Base-by-base conservation (phyloP, 2,329 filamentous ascomycete genomes). In the Gremmenia infestans region DNA sequence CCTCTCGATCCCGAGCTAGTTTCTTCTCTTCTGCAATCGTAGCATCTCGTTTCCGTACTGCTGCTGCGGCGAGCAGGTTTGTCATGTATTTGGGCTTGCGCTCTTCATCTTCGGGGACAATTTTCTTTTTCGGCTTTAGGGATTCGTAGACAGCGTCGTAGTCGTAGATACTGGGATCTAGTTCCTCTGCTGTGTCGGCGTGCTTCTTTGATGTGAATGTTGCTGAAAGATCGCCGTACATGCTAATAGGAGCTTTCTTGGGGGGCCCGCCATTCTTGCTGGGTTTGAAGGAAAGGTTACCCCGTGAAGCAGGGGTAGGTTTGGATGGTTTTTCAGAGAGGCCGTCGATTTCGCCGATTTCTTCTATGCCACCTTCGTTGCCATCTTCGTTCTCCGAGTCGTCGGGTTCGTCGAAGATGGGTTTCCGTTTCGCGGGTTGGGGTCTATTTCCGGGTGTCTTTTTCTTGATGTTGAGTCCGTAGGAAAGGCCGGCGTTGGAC, bases 131-230 rank as follows among this genome's bases (percentile, higher is more conserved):
- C 15, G 83, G 81, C 62, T 89, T 87, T 42, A 93, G 77, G 1
- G 86, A 87, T 64, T 93, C 89, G 73, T 91, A 92, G 22, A 90
- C 88, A 1, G 81, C 81, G 70, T 95, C 90, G 74, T 94, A 95
- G 73, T 94, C 89, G 76, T 92, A 94, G 63, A 94, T 85, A 49
- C 83, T 86, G 1, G 88, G 76, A 65, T 94, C 89, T 8, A 87
- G 68, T 57, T 82, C 78, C 59, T 84, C 77, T 2, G 88, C 88
- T 15, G 82, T 81, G 60, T 85, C 77, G 39, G 82, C 81, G 63
- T 87, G 79, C 63, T 81, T 83, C 52, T 82, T 81, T 25, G 87
- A 82, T 32, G 82, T 76, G 35, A 86, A 76, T 1, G 81, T 74
- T 64, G 82, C 82, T 3, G 88, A 88, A 1, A 90, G 78, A 66